Evolutionary conservation across 768 basidiomycete species (phyloP), one percentile per base, ranked within the genome.

Genomic region (Cystofilobasidium capitatum): DNA sequence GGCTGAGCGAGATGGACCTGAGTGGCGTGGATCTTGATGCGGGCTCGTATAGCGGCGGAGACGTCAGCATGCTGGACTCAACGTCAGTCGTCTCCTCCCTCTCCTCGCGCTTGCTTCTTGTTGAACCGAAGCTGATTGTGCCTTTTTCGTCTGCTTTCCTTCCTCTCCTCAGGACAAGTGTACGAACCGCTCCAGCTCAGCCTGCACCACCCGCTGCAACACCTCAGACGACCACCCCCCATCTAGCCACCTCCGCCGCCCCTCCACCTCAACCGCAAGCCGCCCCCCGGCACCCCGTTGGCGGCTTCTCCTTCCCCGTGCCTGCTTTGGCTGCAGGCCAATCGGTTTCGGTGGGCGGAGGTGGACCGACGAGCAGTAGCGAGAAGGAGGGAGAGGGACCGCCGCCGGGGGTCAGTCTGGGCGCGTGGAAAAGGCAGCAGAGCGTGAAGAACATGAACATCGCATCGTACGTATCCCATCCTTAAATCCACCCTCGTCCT

Each of bases 241-340:
- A 22, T 24, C 20, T 37, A 35, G 17, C 57, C 20, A 33, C 31
- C 14, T 9, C 58, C 2, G n/a, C 58, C n/a, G 17, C 29, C 20
- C 10, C 14, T 39, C 31, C 58, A 0, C 58, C 37, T 40, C 14
- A 36, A 3, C 14, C 37, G 1, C 37, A 24, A 39, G 36, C 58
- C 13, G 24, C 44, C 36, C 39, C 39, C 16, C 13, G 58, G n/a
- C n/a, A 60, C 39, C 58, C 39, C n/a, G n/a, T n/a, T n/a, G n/a
- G n/a, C n/a, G n/a, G n/a, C n/a, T n/a, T n/a, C 39, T 42, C 58
- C 36, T n/a, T 60, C 58, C 37, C 58, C 39, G 58, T 40, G 20
- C 12, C 58, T 29, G 58, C 22, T 22, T 14, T n/a, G 7, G 10
- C 58, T 2, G 22, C 35, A 12, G n/a, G n/a, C 16, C n/a, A 35